These are phyloP conservation scores for Dioscorea alata DNA, from an alignment of 106 monocot species.

Conservation along the genomic window DNA sequence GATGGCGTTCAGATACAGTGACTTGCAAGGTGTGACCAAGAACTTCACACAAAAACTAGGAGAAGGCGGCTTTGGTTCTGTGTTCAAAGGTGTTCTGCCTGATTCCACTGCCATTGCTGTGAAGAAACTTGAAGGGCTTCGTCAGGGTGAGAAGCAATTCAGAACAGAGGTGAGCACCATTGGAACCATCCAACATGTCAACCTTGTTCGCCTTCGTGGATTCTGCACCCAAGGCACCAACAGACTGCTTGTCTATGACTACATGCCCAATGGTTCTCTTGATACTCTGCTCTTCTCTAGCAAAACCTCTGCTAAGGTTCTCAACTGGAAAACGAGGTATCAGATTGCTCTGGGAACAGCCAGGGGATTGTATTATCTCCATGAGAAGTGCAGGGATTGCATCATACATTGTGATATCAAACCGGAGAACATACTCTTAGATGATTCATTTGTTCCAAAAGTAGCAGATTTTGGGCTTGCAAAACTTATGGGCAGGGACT, in stretches of 20 bases:
- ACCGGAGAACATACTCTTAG: conserved; percentile 38
- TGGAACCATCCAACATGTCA: conserved; percentile 32
- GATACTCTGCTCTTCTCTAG: conserved; percentile 11
- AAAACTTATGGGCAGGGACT: conserved; percentile 32
- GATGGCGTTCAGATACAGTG: conserved; percentile 21
- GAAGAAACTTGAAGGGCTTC: conserved; percentile 32
- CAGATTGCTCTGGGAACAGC: conserved; percentile 30
- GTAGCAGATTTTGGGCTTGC: conserved; percentile 37
- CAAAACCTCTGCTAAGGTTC: neutral
- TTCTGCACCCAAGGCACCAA: conserved; percentile 33
- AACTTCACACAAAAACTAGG: conserved; percentile 41
- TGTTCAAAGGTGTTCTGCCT: conserved; percentile 26
- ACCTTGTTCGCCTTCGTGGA: conserved; percentile 32
- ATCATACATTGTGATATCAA: conserved; percentile 46
- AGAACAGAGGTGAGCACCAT: conserved; percentile 33
- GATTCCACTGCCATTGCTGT: conserved; percentile 23
- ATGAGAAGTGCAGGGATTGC: conserved; percentile 33
- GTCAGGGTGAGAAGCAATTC: conserved; percentile 48
- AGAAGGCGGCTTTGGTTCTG: conserved; percentile 32
- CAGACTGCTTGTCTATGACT: conserved; percentile 31
- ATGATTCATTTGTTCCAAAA: conserved; percentile 23
- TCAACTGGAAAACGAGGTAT: conserved; percentile 27
- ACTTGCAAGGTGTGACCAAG: conserved; percentile 28
- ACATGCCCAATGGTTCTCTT: conserved; percentile 29
- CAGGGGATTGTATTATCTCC: conserved; percentile 32